Evolutionary conservation across 1,284 basidiomycete species (phyloP), one percentile per base, ranked within the genome.

Genomic region (Apiotrichum domesticum): DNA sequence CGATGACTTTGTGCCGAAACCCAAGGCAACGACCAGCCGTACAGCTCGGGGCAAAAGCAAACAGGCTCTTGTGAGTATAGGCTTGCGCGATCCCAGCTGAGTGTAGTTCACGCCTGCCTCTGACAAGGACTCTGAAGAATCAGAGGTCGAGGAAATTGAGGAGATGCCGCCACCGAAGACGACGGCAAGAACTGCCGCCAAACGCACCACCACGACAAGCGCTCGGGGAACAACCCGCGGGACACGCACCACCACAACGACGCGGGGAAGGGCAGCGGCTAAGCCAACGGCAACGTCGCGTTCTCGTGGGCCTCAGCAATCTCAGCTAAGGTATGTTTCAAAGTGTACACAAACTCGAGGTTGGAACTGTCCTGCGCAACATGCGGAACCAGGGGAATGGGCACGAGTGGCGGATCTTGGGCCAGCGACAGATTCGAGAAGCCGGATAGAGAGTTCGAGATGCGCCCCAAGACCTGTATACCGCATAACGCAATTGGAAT

Each of bases 21-120:
- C 67, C 62, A 77, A 73, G 52, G 64, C 72, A 9, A 72, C 77
- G 2, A 70, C 80, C 3, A 75, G 51, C 6, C 47, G 47, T 9
- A 5, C 47, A 4, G 14, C 45, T 15, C 45, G 45, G 7, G 79
- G 79, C 4, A 77, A 78, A 61, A 81, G 79, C 8, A 84, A 82
- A 75, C 83, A 82, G 65, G 77, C 74, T 15, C 76, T 77, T 35
- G 80, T 81, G 50, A 62, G 77, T 69, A 39, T 39, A 1, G 34
- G 29, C 11, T 4, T n/a, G 34, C 37, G 21, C 5, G 21, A 11
- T 15, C 5, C 11, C 5, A 37, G 5, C 35, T 13, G 13, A 39
- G 13, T n/a, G 13, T 4, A 51, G 50, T 51, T 51, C 15, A 43
- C 40, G 13, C 50, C 50, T 4, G 50, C 50, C 14, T 51, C 50